A percentile compares a stretch with the other conserved stretches of the same genome.
These are phyloP conservation scores for Pseudogymnoascus sp. DNA, from an alignment of 2,329 filamentous ascomycete genomes.

Conservation along the genomic window DNA sequence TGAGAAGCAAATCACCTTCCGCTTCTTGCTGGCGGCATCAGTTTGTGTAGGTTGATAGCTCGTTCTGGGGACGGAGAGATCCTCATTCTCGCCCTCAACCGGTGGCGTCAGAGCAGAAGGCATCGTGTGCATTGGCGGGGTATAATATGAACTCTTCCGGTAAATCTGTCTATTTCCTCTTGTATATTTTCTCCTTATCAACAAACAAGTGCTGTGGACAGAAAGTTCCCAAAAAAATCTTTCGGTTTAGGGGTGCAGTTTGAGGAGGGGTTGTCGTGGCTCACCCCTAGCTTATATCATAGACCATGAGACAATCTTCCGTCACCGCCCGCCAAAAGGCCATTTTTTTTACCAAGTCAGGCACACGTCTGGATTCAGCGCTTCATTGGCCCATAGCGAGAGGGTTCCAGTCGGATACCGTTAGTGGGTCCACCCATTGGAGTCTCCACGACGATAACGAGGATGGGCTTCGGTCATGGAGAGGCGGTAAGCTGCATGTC, in stretches of 20 bases:
- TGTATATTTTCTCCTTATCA: background rate
- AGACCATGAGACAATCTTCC: background rate
- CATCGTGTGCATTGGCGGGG: constrained; percentile 29
- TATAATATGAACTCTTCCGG: background rate
- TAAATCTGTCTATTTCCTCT: background rate
- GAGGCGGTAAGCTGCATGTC: background rate
- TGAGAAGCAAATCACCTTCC: constrained; percentile 54
- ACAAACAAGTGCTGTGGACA: background rate
- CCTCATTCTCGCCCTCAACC: constrained; percentile 27
- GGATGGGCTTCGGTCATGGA: background rate
- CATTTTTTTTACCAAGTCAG: constrained; percentile 3
- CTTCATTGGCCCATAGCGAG: background rate
- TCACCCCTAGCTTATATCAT: background rate
- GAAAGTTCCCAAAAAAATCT: background rate
- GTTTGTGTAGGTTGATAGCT: constrained; percentile 23
- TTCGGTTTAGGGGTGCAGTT: background rate
- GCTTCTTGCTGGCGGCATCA: constrained; percentile 36
- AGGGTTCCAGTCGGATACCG: constrained; percentile 4
- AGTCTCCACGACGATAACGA: background rate
- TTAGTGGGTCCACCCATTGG: background rate
- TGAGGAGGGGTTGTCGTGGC: background rate
- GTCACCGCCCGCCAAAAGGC: background rate
- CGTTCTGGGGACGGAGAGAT: constrained; percentile 22
- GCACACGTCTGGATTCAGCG: background rate
- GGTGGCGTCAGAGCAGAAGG: constrained; percentile 34